Evolutionary conservation across 2,329 filamentous ascomycete genomes (phyloP).

Genomic region (Ambrosiella beaveri): DNA sequence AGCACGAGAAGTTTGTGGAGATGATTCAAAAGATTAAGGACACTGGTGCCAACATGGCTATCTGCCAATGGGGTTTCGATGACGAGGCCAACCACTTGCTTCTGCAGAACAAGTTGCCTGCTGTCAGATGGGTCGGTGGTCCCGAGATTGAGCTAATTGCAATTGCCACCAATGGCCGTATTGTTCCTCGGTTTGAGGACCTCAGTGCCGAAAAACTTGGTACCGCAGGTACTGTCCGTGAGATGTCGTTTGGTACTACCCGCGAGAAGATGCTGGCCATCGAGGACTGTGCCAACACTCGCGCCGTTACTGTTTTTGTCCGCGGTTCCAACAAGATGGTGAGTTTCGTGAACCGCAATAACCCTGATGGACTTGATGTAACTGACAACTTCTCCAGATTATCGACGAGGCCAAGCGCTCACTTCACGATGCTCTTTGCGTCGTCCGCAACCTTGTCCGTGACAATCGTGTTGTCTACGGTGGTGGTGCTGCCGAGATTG

Average conservation of each 20-base stretch:
- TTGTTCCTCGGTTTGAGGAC: slow-evolving; percentile 94
- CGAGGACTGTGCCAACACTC: slow-evolving; percentile 95
- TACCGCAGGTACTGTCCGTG: slow-evolving; percentile 70
- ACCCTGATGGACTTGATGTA: neutral
- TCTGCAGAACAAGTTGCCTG: slow-evolving; percentile 87
- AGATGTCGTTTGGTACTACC: slow-evolving; percentile 94
- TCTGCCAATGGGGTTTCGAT: slow-evolving; percentile 99
- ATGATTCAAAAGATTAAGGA: slow-evolving; percentile 99
- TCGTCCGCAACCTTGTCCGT: slow-evolving; percentile 85
- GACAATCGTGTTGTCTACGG: slow-evolving; percentile 98
- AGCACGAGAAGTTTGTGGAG: slow-evolving; percentile 88
- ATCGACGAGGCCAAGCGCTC: slow-evolving; percentile 98
- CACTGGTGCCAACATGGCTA: slow-evolving; percentile 89
- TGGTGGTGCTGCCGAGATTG: slow-evolving; percentile 90
- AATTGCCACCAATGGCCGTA: slow-evolving; percentile 94
- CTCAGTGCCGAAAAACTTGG: slow-evolving; percentile 82
- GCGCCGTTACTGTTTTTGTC: slow-evolving; percentile 91
- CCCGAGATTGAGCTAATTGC: slow-evolving; percentile 97
- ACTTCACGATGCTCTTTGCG: slow-evolving; percentile 90
- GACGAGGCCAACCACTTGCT: slow-evolving; percentile 97
- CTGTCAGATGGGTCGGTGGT: slow-evolving; percentile 93
- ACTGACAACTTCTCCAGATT: slow-evolving; percentile 40
- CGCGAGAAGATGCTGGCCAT: slow-evolving; percentile 99
- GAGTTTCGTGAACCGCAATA: slow-evolving; percentile 19
- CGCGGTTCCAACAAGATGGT: slow-evolving; percentile 99